Evolutionary conservation across 2,329 filamentous ascomycete species (phyloP).

Genomic region (Pestalotiopsis sp.): DNA sequence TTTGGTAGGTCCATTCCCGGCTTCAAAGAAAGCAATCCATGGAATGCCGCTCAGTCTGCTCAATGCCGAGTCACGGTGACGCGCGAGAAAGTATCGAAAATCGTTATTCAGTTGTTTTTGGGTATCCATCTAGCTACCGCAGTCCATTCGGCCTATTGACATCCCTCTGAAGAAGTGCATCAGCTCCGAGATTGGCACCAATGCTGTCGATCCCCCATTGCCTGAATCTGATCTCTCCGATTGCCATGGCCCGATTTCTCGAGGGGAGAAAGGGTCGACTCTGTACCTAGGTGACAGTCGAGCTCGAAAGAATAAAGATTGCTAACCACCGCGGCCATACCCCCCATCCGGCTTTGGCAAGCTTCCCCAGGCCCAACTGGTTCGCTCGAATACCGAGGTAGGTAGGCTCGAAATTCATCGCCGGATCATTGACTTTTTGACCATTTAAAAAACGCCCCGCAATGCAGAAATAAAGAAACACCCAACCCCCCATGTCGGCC

Average conservation of each 20-base stretch:
- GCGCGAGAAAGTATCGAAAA: background rate
- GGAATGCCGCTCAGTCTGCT: background rate
- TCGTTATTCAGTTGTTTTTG: constrained; percentile 8
- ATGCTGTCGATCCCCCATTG: background rate
- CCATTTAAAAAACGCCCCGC: constrained; percentile 8
- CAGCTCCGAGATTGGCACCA: background rate
- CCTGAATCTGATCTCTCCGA: background rate
- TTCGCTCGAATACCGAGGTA: background rate
- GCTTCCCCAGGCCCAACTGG: background rate
- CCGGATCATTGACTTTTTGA: constrained; percentile 7
- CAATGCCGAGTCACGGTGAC: background rate
- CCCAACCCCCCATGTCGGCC: background rate
- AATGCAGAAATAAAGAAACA: constrained; percentile 9
- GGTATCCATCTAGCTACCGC: constrained; percentile 7
- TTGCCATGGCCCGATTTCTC: background rate
- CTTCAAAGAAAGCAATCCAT: no score
- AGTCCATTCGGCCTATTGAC: background rate
- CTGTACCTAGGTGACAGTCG: background rate
- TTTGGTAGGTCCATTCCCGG: no score
- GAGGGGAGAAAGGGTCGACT: background rate
- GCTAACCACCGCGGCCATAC: background rate
- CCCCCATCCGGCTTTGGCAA: background rate
- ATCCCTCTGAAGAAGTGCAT: background rate
- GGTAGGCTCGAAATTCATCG: background rate
- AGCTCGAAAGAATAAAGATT: background rate